phyloP scores from a whole-genome alignment of 169 alveolate genomes.

The Plasmodium chabaudi region DNA sequence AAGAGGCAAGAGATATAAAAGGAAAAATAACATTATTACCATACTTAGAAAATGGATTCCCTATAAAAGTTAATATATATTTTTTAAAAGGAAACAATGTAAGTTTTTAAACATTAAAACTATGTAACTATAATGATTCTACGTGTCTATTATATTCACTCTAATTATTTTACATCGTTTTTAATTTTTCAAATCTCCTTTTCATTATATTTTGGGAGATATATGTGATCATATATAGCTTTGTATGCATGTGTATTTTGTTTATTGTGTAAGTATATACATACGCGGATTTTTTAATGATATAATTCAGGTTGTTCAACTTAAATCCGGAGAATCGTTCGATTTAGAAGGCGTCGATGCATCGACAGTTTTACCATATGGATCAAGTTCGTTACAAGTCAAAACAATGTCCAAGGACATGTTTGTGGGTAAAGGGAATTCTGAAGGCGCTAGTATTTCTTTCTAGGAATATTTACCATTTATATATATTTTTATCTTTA shows the following conservation, averaged over 20 bases:
- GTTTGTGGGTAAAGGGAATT: conserved; percentile 76
- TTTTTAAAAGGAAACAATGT: conserved; percentile 77
- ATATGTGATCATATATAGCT: background rate
- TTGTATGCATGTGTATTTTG: background rate
- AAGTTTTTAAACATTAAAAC: conserved; percentile 20
- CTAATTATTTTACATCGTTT: background rate
- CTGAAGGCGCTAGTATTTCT: conserved; percentile 79
- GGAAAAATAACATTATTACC: conserved; percentile 69
- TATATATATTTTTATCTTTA: background rate
- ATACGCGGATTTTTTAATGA: background rate
- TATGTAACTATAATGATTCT: background rate
- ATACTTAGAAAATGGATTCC: conserved; percentile 66
- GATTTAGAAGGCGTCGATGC: conserved; percentile 67
- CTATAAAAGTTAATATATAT: conserved; percentile 70
- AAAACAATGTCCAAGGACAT: conserved; percentile 76
- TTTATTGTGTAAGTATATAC: background rate
- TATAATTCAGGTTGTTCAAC: conserved; percentile 36
- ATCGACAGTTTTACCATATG: conserved; percentile 75
- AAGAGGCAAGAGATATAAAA: conserved; percentile 76
- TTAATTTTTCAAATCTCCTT: background rate
- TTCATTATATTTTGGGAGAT: background rate
- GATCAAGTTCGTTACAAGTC: conserved; percentile 76
- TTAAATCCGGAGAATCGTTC: conserved; percentile 26
- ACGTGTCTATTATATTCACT: background rate
- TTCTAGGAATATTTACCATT: conserved; percentile 25